Evolutionary conservation across 2,329 filamentous ascomycete genomes (phyloP).

Genomic region (Arthrobotrys pseudoclavata): DNA sequence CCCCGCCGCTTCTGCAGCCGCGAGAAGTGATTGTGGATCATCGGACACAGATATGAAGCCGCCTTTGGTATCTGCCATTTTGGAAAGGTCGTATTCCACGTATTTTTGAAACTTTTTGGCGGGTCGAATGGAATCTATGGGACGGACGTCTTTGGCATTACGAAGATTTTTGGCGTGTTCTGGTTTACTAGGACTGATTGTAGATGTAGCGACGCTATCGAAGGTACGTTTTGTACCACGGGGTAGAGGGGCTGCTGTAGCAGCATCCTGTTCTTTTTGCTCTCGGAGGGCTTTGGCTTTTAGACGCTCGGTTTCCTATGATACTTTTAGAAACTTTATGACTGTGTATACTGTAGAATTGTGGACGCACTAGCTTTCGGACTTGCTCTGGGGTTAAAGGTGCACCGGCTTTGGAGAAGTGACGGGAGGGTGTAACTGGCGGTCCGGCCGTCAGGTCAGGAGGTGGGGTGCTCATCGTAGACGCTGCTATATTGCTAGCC

Average conservation of each 20-base stretch:
- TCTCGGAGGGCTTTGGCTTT: constrained; percentile 88
- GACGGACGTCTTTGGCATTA: constrained; percentile 63
- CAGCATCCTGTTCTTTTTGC: constrained; percentile 75
- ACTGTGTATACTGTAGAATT: background rate
- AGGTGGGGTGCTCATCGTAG: constrained; percentile 46
- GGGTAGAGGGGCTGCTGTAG: constrained; percentile 69
- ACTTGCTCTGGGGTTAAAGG: constrained; percentile 54
- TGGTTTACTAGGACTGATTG: constrained; percentile 71
- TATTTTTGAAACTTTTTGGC: constrained; percentile 92
- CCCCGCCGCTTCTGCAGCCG: constrained; percentile 71
- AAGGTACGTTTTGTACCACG: constrained; percentile 80
- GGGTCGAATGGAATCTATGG: constrained; percentile 73
- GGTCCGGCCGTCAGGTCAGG: constrained; percentile 35
- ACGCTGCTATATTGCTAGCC: background rate
- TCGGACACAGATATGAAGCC: constrained; percentile 93
- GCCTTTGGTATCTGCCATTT: constrained; percentile 98
- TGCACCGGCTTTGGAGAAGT: constrained; percentile 42
- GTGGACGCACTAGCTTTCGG: constrained; percentile 40
- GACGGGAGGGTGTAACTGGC: constrained; percentile 47
- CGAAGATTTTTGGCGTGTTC: constrained; percentile 44
- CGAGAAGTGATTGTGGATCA: constrained; percentile 83
- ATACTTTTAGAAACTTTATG: background rate
- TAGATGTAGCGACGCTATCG: constrained; percentile 73
- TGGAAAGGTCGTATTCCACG: constrained; percentile 97
- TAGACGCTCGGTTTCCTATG: constrained; percentile 85